phyloP scores from a whole-genome alignment of 257 asterid species.

The Leptodermis oblonga region DNA sequence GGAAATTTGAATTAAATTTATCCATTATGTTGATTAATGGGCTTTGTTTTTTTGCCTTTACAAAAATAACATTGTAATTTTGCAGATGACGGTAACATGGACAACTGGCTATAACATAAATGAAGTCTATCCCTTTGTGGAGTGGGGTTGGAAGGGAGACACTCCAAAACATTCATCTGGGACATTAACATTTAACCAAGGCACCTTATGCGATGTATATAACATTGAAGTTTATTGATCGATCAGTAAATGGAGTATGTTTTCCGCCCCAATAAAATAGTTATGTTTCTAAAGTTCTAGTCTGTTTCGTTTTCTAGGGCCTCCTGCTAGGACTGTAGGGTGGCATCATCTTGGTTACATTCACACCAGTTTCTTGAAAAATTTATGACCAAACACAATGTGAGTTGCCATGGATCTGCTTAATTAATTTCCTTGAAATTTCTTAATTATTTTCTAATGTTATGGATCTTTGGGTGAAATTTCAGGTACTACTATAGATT shows the following conservation, averaged over 20 bases:
- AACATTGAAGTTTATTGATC: not conserved
- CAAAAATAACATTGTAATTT: not conserved
- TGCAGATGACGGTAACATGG: conserved; percentile 89
- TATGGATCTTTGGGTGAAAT: not conserved
- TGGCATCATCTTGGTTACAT: conserved; percentile 98
- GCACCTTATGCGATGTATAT: conserved; percentile 81
- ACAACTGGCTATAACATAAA: conserved; percentile 79
- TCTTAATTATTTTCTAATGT: no score
- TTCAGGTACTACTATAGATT: conserved; percentile 71
- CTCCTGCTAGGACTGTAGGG: conserved; percentile 96
- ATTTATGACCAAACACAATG: conserved; percentile 80
- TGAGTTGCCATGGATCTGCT: conserved; percentile 26
- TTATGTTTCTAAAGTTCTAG: not conserved
- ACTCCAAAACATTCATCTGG: conserved; percentile 47
- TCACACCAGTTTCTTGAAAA: conserved; percentile 82
- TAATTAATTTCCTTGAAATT: no score
- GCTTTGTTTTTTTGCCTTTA: no score
- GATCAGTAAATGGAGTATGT: no score
- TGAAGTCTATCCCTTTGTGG: conserved; percentile 72
- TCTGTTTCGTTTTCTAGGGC: conserved; percentile 30
- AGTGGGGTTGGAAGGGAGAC: conserved; percentile 58
- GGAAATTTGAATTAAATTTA: not conserved
- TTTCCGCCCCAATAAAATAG: not conserved
- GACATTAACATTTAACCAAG: conserved; percentile 64
- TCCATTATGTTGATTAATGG: no score